Percentiles rank a stretch among this genome's conserved stretches.
Evolutionary conservation across 768 basidiomycete genomes (phyloP).

Genomic region (Naematelia encephala): DNA sequence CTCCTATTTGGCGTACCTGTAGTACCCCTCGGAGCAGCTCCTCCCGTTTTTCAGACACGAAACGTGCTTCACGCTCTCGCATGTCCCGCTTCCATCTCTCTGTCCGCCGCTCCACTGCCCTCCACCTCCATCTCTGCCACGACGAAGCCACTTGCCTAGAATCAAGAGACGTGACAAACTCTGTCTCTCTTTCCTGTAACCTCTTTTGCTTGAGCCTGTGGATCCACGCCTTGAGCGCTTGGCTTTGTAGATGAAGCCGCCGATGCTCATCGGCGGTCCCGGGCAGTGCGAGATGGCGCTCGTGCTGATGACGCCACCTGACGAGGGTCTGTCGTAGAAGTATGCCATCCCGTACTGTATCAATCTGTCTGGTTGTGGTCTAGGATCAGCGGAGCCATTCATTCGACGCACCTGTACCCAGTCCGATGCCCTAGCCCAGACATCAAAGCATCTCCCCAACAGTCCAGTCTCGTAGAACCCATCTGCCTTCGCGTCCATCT

Average conservation of each 20-base stretch:
- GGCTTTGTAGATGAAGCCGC: conserved; percentile 10
- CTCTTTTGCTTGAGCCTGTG: conserved; percentile 9
- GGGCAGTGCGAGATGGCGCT: conserved; percentile 24
- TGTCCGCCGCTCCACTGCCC: conserved; percentile 11
- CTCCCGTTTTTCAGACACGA: conserved; percentile 11
- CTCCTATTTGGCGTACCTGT: conserved; percentile 8
- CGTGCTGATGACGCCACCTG: conserved; percentile 24
- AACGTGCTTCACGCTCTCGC: conserved; percentile 18
- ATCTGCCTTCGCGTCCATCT: conserved; percentile 35
- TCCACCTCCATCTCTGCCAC: conserved; percentile 24
- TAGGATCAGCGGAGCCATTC: too few species aligned
- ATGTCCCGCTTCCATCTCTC: conserved; percentile 32
- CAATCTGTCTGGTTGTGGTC: conserved; percentile 23
- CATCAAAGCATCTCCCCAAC: conserved; percentile 42
- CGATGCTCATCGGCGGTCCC: conserved; percentile 34
- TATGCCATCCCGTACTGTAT: conserved; percentile 25
- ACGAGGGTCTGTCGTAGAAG: conserved; percentile 36
- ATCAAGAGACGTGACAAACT: not conserved
- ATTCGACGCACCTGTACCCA: conserved; percentile 31
- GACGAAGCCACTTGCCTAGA: not conserved
- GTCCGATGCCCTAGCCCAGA: conserved; percentile 33
- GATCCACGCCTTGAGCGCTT: conserved; percentile 20
- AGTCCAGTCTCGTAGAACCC: conserved; percentile 36
- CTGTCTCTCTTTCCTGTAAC: conserved; percentile 9
- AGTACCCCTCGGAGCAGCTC: not conserved